Evolutionary conservation across 192 early-diverging fungal genomes (phyloP).

Genomic region (Helicostylum pulchrum): DNA sequence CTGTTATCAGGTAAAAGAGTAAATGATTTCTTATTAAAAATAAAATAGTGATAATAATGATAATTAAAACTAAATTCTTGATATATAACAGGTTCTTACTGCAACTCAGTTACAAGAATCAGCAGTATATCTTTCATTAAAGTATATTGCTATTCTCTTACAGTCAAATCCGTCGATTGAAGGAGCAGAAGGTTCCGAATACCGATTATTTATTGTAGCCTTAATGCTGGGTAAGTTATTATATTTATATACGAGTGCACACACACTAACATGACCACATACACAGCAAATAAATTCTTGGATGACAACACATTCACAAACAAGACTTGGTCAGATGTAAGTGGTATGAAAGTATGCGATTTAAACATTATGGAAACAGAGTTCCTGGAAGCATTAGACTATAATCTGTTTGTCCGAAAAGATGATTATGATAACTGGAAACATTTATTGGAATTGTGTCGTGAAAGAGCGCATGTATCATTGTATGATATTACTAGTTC

Average conservation of each 20-base stretch:
- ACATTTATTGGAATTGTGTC: conserved; percentile 39
- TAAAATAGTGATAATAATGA: neutral
- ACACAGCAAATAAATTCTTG: conserved; percentile 70
- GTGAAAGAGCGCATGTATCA: conserved; percentile 17
- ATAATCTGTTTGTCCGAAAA: conserved; percentile 65
- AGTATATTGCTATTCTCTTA: conserved; percentile 49
- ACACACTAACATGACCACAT: neutral
- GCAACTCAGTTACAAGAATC: conserved; percentile 50
- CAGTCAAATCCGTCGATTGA: conserved; percentile 37
- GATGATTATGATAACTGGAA: conserved; percentile 70
- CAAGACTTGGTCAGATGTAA: conserved; percentile 86
- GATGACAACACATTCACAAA: conserved; percentile 89
- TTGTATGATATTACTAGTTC: conserved; percentile 1
- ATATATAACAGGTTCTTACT: conserved; percentile 46
- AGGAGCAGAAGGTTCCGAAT: conserved; percentile 54
- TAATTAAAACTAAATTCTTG: no score
- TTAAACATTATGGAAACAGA: conserved; percentile 84
- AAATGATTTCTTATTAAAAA: neutral
- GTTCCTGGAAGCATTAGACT: conserved; percentile 73
- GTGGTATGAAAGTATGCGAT: conserved; percentile 76
- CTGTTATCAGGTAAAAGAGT: conserved; percentile 32
- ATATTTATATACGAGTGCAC: no score
- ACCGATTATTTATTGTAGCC: conserved; percentile 52
- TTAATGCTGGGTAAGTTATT: conserved; percentile 44
- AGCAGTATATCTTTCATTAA: conserved; percentile 46